Conservation (phyloP, 1,284 basidiomycete species). For the Amylostereum chailletii region DNA sequence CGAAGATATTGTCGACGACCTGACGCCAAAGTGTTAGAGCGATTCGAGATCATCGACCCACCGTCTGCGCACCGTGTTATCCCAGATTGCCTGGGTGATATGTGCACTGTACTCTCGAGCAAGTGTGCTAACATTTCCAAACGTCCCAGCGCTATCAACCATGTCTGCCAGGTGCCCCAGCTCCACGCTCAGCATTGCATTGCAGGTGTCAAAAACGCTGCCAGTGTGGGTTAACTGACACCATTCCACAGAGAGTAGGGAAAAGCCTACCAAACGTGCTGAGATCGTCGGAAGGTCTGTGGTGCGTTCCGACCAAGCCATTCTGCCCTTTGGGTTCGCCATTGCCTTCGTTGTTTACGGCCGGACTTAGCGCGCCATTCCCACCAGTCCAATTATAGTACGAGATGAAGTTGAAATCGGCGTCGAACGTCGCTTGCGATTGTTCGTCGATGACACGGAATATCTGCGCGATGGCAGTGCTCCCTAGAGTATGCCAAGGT, state of each 20-base stretch:
- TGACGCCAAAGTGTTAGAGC: conserved; percentile 22
- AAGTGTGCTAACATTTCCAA: conserved; percentile 39
- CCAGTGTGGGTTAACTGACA: conserved; percentile 1
- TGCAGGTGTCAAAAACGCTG: conserved; percentile 71
- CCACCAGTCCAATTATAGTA: conserved; percentile 77
- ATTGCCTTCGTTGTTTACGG: conserved; percentile 57
- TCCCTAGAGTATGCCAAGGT: conserved; percentile 34
- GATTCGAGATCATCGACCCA: conserved; percentile 31
- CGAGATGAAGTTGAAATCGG: conserved; percentile 61
- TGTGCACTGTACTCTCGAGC: conserved; percentile 50
- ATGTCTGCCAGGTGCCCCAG: conserved; percentile 50
- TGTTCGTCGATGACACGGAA: conserved; percentile 72
- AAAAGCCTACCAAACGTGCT: conserved; percentile 47
- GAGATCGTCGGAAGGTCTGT: conserved; percentile 69
- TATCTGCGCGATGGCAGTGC: conserved; percentile 59
- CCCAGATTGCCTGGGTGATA: conserved; percentile 56
- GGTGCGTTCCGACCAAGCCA: conserved; percentile 60
- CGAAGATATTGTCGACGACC: conserved; percentile 59
- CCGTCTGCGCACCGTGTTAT: conserved; percentile 39
- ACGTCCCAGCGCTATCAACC: conserved; percentile 40
- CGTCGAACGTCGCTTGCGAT: conserved; percentile 63
- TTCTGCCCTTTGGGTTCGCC: conserved; percentile 62
- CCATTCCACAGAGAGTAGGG: neutral
- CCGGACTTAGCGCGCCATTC: conserved; percentile 50
- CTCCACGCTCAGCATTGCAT: conserved; percentile 75